Evolutionary conservation across 2,329 filamentous ascomycete species (phyloP), one percentile per base, ranked within the genome.

Genomic region (Fusarium haematococcum): DNA sequence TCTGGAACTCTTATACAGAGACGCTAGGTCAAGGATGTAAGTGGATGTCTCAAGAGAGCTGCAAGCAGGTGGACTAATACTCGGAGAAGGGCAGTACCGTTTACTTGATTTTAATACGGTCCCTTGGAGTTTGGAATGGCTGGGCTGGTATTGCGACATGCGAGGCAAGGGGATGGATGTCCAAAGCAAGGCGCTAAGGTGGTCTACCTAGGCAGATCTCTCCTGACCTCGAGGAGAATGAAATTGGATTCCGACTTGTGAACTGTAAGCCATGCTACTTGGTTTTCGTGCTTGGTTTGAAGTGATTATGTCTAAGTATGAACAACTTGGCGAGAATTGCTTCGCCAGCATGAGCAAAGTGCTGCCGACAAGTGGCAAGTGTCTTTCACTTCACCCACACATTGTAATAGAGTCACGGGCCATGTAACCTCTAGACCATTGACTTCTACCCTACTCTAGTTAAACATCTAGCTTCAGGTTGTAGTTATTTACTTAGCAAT

Each of bases 391-490:
- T 3, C 48, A 27, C 25, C 6, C 6, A 52, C 25, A 18, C 6
- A 1, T 27, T 30, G 18, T 10, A 50, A n/a, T 18, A 30, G 18
- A 6, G 3, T 9, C 18, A 52, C 16, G 9, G 6, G 16, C 23
- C 23, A 50, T 10, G 16, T 4, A 27, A 30, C 11, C 4, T 18
- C 9, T 3, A n/a, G 25, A n/a, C 4, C 3, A 2, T 13, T 30
- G 0, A 30, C 9, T 4, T 1, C 2, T 14, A 20, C 8, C 2
- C 6, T 3, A 9, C 6, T 16, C 4, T 20, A 20, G 4, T n/a
- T 10, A 48, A 6, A 6, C 1, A 18, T 48, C 23, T n/a, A 54
- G 30, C 30, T 32, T 30, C 27, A 30, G 48, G 5, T 4, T 14
- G 5, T 32, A 20, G 13, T 13, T 11, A 9, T 32, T 13, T 13